These are phyloP conservation scores for Eugenia klotzschiana DNA, from an alignment of 441 rosid species.

Conservation along the genomic window DNA sequence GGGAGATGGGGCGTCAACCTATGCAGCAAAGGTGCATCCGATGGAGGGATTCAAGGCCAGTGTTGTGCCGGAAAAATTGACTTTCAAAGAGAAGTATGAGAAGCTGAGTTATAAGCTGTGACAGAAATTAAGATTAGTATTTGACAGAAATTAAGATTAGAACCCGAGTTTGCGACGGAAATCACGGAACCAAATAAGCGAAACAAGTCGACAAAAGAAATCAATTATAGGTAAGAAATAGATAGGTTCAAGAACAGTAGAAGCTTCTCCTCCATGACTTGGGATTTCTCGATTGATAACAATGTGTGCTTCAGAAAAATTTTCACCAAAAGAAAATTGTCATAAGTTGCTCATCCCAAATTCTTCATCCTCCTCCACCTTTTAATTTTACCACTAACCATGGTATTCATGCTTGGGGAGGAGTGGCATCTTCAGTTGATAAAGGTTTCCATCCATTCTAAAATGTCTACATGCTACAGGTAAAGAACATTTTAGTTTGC, in stretches of 20 bases:
- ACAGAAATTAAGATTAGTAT: too few relatives aligned
- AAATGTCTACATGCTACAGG: neutral
- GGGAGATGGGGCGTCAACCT: constrained; percentile 16
- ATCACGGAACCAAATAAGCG: too few relatives aligned
- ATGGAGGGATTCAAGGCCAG: constrained; percentile 15
- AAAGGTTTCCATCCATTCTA: neutral
- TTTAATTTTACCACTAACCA: neutral
- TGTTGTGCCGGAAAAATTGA: constrained; percentile 24
- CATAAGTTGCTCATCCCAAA: neutral
- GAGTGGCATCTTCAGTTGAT: neutral
- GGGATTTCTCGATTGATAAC: too few relatives aligned
- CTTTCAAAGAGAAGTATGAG: constrained; percentile 20
- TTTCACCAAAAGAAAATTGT: neutral
- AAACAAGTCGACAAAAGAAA: neutral
- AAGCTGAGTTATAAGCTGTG: constrained; percentile 24
- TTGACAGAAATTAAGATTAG: too few relatives aligned
- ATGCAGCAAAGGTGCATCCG: constrained; percentile 16
- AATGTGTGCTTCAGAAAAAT: neutral
- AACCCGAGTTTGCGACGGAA: too few relatives aligned
- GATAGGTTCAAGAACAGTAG: too few relatives aligned
- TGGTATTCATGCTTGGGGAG: neutral
- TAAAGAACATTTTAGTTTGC: neutral
- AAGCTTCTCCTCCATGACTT: too few relatives aligned
- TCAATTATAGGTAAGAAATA: neutral
- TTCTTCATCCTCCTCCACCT: neutral